Percentiles rank a stretch among this genome's conserved stretches.
Evolutionary conservation across 495 filamentous ascomycete genomes (phyloP).

Genomic region (Durotheca rogersii): DNA sequence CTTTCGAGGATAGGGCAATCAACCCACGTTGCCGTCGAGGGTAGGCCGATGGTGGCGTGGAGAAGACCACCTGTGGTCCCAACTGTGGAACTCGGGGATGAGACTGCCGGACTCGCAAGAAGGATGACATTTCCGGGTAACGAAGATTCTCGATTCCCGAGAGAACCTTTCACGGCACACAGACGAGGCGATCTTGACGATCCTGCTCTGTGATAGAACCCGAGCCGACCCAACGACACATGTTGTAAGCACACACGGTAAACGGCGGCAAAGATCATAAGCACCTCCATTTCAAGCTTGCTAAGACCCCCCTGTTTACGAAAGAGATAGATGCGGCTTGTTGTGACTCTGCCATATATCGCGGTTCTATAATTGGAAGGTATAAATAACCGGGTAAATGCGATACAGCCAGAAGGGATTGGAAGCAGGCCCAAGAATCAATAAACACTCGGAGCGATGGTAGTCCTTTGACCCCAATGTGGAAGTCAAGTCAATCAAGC

Average conservation of each 20-base stretch:
- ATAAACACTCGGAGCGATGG: constrained; percentile 42
- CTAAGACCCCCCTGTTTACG: constrained; percentile 21
- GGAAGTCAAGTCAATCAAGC: constrained; percentile 43
- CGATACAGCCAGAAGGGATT: constrained; percentile 36
- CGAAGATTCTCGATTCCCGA: constrained; percentile 10
- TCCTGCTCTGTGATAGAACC: constrained; percentile 10
- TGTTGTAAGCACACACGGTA: constrained; percentile 1
- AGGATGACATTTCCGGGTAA: background rate
- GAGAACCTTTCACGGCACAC: constrained; percentile 6
- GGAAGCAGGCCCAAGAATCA: constrained; percentile 27
- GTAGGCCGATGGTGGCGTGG: background rate
- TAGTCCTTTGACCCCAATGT: constrained; percentile 39
- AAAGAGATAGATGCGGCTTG: constrained; percentile 22
- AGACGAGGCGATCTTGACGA: constrained; percentile 18
- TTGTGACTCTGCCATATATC: constrained; percentile 31
- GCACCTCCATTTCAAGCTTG: constrained; percentile 12
- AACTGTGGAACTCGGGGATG: background rate
- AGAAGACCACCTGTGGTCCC: background rate
- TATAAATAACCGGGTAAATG: constrained; percentile 38
- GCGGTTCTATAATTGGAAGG: constrained; percentile 34
- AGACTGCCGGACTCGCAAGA: background rate
- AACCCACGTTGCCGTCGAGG: constrained; percentile 9
- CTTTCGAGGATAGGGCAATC: constrained; percentile 20
- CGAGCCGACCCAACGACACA: constrained; percentile 5
- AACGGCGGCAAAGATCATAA: constrained; percentile 16